These are phyloP conservation scores for Crithidia bombi DNA, from an alignment of 208 protist species.

Conservation along the genomic window DNA sequence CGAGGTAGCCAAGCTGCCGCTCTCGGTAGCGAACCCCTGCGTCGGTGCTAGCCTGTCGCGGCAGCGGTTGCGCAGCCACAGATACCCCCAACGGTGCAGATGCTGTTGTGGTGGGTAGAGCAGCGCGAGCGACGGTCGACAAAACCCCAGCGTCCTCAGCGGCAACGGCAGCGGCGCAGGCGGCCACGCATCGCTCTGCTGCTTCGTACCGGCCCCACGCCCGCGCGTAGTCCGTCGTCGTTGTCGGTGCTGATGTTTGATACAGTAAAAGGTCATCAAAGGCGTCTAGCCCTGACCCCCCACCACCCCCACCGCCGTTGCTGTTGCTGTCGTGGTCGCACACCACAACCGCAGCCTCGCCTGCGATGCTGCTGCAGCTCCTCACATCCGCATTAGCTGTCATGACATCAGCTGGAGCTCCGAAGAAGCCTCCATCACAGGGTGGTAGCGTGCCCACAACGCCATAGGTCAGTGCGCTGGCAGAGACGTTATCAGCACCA, in stretches of 20 bases:
- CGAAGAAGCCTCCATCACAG: slow-evolving; percentile 28
- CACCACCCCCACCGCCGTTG: no score
- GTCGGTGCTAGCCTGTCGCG: slow-evolving; percentile 3
- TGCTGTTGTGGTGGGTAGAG: neutral
- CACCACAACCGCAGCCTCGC: neutral
- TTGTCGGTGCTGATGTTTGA: neutral
- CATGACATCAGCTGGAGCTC: slow-evolving; percentile 19
- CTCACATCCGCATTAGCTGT: neutral
- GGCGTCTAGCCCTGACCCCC: no score
- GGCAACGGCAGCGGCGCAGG: slow-evolving; percentile 8
- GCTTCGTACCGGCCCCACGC: slow-evolving; percentile 19
- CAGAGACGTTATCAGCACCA: neutral
- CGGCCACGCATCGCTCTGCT: slow-evolving; percentile 12
- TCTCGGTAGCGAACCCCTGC: slow-evolving; percentile 28
- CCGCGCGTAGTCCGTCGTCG: slow-evolving; percentile 26
- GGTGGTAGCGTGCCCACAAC: slow-evolving; percentile 23
- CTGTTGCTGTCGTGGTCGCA: neutral
- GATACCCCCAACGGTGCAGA: neutral
- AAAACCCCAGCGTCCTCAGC: slow-evolving; percentile 31
- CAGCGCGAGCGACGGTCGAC: slow-evolving; percentile 1
- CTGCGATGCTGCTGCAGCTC: neutral
- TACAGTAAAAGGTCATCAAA: neutral
- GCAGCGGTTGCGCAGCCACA: neutral
- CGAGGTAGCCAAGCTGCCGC: slow-evolving; percentile 4
- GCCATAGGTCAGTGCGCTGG: neutral